These are phyloP conservation scores for Backusella sp. DNA, from an alignment of 192 early-diverging fungal genomes.

Conservation along the genomic window DNA sequence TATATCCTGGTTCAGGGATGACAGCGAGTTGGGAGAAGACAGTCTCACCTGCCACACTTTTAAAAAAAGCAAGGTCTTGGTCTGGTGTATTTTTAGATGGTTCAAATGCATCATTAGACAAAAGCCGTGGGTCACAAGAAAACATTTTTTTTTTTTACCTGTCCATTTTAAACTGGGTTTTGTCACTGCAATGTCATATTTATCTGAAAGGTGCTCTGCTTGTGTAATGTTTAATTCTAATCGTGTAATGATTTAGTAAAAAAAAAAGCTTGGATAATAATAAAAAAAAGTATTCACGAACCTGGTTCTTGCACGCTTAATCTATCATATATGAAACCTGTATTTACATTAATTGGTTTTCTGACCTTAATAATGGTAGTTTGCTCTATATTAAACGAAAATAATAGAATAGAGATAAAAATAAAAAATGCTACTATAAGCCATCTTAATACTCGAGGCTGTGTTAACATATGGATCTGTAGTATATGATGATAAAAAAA, in stretches of 20 bases:
- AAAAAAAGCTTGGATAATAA: not conserved
- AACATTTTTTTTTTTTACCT: not conserved
- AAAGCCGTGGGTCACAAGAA: not conserved
- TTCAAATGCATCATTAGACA: too few relatives aligned
- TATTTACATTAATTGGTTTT: not conserved
- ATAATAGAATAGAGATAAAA: not conserved
- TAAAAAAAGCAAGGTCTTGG: constrained; percentile 6
- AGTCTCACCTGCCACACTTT: not conserved
- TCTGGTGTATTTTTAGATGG: not conserved
- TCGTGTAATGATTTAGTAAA: not conserved
- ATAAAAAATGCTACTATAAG: not conserved
- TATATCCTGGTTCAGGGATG: constrained; percentile 8
- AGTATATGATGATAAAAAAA: not conserved
- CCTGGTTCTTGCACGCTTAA: not conserved
- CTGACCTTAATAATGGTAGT: not conserved
- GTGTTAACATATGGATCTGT: not conserved
- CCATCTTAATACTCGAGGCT: not conserved
- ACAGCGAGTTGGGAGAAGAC: not conserved
- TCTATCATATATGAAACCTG: not conserved
- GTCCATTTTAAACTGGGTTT: not conserved
- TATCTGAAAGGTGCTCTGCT: not conserved
- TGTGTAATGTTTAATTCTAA: not conserved
- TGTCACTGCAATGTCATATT: constrained; percentile 10
- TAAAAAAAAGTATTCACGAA: not conserved
- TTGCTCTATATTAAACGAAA: not conserved